Conservation (phyloP, 768 basidiomycete genomes). For the Termitomyces sp. region DNA sequence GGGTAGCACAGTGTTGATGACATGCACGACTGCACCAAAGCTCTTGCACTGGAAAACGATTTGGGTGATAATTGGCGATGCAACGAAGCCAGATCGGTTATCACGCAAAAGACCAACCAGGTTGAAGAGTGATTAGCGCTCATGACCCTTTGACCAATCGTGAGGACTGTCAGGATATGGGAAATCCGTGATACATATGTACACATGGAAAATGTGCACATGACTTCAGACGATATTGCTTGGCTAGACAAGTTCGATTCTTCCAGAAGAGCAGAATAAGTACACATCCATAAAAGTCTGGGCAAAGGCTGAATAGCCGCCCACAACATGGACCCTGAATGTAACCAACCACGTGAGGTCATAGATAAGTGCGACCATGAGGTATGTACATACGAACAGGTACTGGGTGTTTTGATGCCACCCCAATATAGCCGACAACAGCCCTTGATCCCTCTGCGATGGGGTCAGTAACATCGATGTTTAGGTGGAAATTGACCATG, state of each 20-base stretch:
- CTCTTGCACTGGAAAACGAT: conserved; percentile 56
- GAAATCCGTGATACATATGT: conserved; percentile 43
- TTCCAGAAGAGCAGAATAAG: conserved; percentile 56
- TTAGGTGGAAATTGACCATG: conserved; percentile 31
- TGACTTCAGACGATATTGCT: conserved; percentile 59
- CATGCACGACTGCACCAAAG: conserved; percentile 52
- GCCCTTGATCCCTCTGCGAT: conserved; percentile 52
- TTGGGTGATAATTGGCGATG: conserved; percentile 50
- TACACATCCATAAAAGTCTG: conserved; percentile 58
- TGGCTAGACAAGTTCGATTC: conserved; percentile 57
- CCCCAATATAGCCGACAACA: conserved; percentile 44
- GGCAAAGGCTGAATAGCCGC: conserved; percentile 46
- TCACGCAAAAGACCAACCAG: neutral
- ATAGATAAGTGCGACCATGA: neutral
- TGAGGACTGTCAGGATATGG: conserved; percentile 57
- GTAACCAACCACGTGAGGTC: conserved; percentile 1
- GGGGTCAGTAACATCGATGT: conserved; percentile 10
- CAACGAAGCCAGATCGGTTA: conserved; percentile 34
- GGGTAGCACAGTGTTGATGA: conserved; percentile 62
- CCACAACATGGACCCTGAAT: conserved; percentile 44
- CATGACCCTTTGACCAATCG: conserved; percentile 48
- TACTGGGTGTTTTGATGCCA: conserved; percentile 52
- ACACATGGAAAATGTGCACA: conserved; percentile 49
- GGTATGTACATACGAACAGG: conserved; percentile 41
- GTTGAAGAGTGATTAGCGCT: neutral